phyloP scores from a whole-genome alignment of 768 basidiomycete species.

The Saitozyma sp. region DNA sequence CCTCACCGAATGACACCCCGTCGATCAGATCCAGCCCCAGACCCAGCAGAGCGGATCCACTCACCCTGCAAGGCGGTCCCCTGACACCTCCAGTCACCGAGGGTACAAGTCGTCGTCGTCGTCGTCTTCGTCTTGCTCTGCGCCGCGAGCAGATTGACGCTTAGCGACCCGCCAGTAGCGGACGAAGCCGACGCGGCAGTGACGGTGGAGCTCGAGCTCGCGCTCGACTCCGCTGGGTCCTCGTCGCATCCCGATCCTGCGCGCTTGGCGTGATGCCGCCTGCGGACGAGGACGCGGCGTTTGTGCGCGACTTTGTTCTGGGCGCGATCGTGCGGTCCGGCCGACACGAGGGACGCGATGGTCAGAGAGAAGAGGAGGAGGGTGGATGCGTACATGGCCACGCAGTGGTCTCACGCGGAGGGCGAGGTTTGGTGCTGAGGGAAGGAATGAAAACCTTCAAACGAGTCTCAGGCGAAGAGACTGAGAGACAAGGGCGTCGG shows the following conservation, averaged over 20 bases:
- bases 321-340: constrained; percentile 9
- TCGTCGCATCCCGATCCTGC: not conserved
- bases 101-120: constrained; percentile 4
- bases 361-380: too few species aligned
- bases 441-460: too few species aligned
- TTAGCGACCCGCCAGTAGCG: not conserved
- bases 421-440: too few species aligned
- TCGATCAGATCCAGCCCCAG: not conserved
- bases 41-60: not conserved
- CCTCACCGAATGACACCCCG: not conserved
- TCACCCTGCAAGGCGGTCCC: constrained; percentile 23
- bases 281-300: constrained; percentile 1
- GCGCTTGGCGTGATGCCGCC: constrained; percentile 12
- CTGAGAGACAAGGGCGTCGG: too few species aligned
- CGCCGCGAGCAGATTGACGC: not conserved
- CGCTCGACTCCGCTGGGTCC: not conserved
- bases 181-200: not conserved
- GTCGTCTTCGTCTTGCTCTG: not conserved
- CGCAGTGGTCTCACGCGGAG: too few species aligned
- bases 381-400: too few species aligned
- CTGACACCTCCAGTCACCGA: constrained; percentile 18
- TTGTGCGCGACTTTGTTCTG: not conserved
- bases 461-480: too few species aligned
- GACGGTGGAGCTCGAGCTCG: not conserved
- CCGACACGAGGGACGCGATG: constrained; percentile 8